Conservation (phyloP, 306 rosid genomes). For the Oemleria cerasiformis region DNA sequence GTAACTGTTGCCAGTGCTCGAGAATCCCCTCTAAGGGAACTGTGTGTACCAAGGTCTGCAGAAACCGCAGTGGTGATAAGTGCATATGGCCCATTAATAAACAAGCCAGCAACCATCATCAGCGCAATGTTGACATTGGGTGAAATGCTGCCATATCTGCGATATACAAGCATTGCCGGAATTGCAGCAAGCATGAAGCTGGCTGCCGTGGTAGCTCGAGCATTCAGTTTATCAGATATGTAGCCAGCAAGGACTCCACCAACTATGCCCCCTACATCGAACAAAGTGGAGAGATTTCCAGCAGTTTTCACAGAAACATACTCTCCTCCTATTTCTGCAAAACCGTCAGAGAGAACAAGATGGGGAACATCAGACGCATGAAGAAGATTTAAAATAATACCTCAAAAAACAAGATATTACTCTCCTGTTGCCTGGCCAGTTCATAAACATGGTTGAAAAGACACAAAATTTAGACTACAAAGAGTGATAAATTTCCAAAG, state of each 20-base stretch:
- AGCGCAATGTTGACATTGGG: conserved; percentile 51
- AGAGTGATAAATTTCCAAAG: not conserved
- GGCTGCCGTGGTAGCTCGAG: conserved; percentile 77
- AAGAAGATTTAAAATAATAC: conserved; percentile 1
- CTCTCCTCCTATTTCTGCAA: conserved; percentile 76
- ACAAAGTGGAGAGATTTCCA: conserved; percentile 78
- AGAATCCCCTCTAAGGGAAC: conserved; percentile 69
- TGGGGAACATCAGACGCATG: not conserved
- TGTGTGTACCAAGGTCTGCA: conserved; percentile 81
- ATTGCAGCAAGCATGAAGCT: conserved; percentile 75
- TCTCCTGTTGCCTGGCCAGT: not conserved
- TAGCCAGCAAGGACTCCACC: conserved; percentile 89
- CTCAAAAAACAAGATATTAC: not conserved
- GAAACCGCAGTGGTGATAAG: conserved; percentile 91
- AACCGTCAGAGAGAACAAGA: conserved; percentile 15
- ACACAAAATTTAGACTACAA: not conserved
- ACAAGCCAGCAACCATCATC: conserved; percentile 73
- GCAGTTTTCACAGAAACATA: conserved; percentile 69
- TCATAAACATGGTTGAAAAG: not conserved
- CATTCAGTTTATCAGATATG: conserved; percentile 72
- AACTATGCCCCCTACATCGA: conserved; percentile 77
- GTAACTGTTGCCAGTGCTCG: conserved; percentile 88
- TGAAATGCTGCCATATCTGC: conserved; percentile 54
- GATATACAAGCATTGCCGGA: conserved; percentile 61
- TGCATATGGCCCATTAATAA: conserved; percentile 82